phyloP scores from a whole-genome alignment of 768 basidiomycete species.

The Strobilomyces echinocephalus region DNA sequence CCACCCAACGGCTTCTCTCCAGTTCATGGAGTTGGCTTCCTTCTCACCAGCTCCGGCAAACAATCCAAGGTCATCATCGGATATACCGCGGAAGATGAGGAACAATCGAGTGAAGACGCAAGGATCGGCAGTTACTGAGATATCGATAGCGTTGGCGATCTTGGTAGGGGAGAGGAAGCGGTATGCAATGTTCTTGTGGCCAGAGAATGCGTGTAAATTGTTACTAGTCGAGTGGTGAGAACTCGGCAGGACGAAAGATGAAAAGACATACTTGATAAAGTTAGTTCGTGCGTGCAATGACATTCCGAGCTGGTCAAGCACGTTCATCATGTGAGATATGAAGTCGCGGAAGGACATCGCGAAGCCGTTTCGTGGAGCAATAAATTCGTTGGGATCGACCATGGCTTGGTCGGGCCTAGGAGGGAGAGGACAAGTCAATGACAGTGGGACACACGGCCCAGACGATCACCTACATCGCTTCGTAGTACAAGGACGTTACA shows the following conservation, averaged over 20 bases:
- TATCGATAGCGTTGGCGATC: constrained; percentile 83
- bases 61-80: constrained; percentile 70
- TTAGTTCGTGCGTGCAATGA: constrained; percentile 76
- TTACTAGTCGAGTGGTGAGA: constrained; percentile 42
- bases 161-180: constrained; percentile 77
- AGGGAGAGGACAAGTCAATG: constrained; percentile 5
- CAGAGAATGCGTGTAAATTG: constrained; percentile 68
- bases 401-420: constrained; percentile 69
- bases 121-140: constrained; percentile 74
- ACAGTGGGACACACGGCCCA: background rate
- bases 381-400: constrained; percentile 74
- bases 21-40: constrained; percentile 76
- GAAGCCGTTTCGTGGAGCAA: constrained; percentile 78
- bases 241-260: background rate
- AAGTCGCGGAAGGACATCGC: constrained; percentile 83
- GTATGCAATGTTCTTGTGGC: constrained; percentile 84
- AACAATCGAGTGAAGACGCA: constrained; percentile 82
- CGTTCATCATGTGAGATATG: constrained; percentile 72
- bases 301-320: constrained; percentile 82
- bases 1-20: constrained; percentile 78
- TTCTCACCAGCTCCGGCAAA: constrained; percentile 82
- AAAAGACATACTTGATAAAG: constrained; percentile 66
- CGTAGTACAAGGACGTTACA: constrained; percentile 78
- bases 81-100: constrained; percentile 79
- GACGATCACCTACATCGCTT: constrained; percentile 60